Evolutionary conservation across 768 basidiomycete genomes (phyloP).

Genomic region (Rhodocollybia butyracea): DNA sequence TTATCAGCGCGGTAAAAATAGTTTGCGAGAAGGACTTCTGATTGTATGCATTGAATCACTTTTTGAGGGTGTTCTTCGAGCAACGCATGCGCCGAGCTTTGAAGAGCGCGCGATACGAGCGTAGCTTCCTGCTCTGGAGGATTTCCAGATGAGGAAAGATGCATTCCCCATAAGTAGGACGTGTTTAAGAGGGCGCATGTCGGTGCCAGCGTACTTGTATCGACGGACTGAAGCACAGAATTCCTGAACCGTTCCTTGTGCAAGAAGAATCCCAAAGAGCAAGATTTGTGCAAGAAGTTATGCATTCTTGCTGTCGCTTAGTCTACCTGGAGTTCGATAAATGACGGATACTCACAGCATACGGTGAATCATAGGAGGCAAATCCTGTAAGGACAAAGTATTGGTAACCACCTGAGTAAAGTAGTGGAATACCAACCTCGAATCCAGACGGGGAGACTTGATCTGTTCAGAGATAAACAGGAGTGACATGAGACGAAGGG

Average conservation of each 20-base stretch:
- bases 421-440: neutral
- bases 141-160: conserved; percentile 24
- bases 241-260: conserved; percentile 33
- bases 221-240: conserved; percentile 9
- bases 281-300: conserved; percentile 8
- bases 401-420: neutral
- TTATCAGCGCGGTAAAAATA: conserved; percentile 49
- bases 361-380: neutral
- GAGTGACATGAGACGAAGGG: neutral
- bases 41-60: conserved; percentile 42
- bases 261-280: conserved; percentile 44
- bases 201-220: neutral
- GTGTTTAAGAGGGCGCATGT: conserved; percentile 29
- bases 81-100: conserved; percentile 33
- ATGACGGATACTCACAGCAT: neutral
- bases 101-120: conserved; percentile 38
- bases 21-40: conserved; percentile 50
- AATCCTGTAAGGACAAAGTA: neutral
- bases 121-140: conserved; percentile 26
- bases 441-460: neutral
- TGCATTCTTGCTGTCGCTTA: neutral
- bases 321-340: neutral
- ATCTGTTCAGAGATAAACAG: neutral
- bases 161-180: conserved; percentile 35
- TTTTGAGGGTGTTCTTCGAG: conserved; percentile 36